phyloP scores from a whole-genome alignment of 768 basidiomycete species.

The Lentinus brumalis region DNA sequence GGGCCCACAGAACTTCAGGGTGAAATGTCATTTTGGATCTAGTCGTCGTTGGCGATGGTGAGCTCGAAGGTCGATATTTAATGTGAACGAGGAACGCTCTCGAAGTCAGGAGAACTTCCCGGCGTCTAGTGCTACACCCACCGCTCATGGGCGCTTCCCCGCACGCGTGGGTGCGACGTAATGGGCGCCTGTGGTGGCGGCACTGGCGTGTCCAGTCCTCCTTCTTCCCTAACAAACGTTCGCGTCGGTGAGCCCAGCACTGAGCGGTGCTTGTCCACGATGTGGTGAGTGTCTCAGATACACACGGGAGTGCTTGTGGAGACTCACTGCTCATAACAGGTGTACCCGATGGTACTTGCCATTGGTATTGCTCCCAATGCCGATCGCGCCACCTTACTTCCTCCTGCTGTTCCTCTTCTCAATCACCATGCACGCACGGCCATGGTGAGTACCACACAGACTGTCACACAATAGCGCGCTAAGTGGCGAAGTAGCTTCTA shows the following conservation, averaged over 20 bases:
- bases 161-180: neutral
- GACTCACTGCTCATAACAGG: constrained; percentile 40
- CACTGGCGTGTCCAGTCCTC: neutral
- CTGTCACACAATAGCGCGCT: too few relatives aligned
- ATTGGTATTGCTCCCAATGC: constrained; percentile 72
- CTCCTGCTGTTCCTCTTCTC: constrained; percentile 76
- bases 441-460: constrained; percentile 58
- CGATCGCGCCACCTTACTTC: constrained; percentile 80
- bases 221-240: too few relatives aligned
- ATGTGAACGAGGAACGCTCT: constrained; percentile 25
- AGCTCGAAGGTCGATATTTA: constrained; percentile 19
- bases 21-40: constrained; percentile 47
- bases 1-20: constrained; percentile 95
- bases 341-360: constrained; percentile 88
- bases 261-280: constrained; percentile 18
- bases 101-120: constrained; percentile 30
- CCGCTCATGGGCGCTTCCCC: neutral
- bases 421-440: constrained; percentile 77
- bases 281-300: constrained; percentile 55
- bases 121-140: neutral
- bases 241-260: too few relatives aligned
- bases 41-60: constrained; percentile 16
- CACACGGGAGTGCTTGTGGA: neutral
- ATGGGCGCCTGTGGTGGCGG: too few relatives aligned
- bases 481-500: constrained; percentile 60